Percentiles rank a stretch among this genome's conserved stretches.
These are phyloP conservation scores for Nannizziopsis arthrosporioides DNA, from an alignment of 2,329 filamentous ascomycete species.

Conservation along the genomic window DNA sequence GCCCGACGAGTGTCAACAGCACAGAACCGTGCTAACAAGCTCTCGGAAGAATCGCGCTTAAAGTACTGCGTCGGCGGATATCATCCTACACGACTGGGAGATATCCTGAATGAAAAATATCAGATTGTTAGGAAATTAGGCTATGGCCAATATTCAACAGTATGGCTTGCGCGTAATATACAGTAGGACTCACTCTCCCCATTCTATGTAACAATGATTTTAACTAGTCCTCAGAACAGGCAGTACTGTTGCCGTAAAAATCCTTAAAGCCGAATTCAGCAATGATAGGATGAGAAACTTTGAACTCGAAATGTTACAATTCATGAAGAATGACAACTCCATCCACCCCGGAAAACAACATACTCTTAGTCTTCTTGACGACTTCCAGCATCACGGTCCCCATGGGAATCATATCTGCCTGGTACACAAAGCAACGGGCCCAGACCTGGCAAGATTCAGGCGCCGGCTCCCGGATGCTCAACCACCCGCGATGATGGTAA, in stretches of 20 bases:
- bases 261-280: slow-evolving; percentile 20
- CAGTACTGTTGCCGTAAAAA: slow-evolving; percentile 19
- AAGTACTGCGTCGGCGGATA: slow-evolving; percentile 19
- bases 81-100: slow-evolving; percentile 23
- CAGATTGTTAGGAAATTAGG: slow-evolving; percentile 14
- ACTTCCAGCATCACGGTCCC: slow-evolving; percentile 21
- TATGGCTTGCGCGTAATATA: slow-evolving; percentile 50
- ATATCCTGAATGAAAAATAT: slow-evolving; percentile 11
- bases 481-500: slow-evolving; percentile 18
- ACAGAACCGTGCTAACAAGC: too few relatives aligned
- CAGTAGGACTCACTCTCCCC: slow-evolving; percentile 23
- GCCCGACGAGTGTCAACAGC: too few relatives aligned
- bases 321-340: slow-evolving; percentile 18
- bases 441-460: slow-evolving; percentile 19
- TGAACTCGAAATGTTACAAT: slow-evolving; percentile 14
- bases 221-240: slow-evolving; percentile 15
- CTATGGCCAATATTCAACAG: slow-evolving; percentile 12
- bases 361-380: slow-evolving; percentile 14
- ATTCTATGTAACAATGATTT: slow-evolving; percentile 1
- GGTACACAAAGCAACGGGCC: slow-evolving; percentile 20
- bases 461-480: slow-evolving; percentile 17
- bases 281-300: slow-evolving; percentile 19
- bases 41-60: too few relatives aligned
- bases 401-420: slow-evolving; percentile 23
- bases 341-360: slow-evolving; percentile 5